Evolutionary conservation across 306 rosid genomes (phyloP), one percentile per base, ranked within the genome.

Genomic region (Lathyrus aphaca): DNA sequence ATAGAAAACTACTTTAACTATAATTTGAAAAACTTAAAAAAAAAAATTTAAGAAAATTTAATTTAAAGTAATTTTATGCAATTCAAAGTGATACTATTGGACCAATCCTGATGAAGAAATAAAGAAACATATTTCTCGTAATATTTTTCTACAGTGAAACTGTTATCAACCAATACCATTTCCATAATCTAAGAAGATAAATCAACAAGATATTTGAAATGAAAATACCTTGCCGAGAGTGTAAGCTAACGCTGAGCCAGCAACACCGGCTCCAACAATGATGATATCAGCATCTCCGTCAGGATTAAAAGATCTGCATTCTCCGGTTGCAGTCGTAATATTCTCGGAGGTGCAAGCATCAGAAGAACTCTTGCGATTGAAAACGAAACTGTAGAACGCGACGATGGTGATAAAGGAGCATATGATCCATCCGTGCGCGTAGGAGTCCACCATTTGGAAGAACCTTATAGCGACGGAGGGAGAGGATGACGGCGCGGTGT

Each of bases 251-350:
- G 97, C 98, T 11, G 96, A 46, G 53, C 98, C 98, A 19, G 98
- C 97, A 30, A 93, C 98, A 9, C 98, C 98, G 9, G 98, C 98
- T 40, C 98, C 98, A 56, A 88, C 98, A 75, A 93, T 81, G 74
- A 93, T 84, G 56, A 93, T 80, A 75, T 93, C 97, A 23, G 55
- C 79, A 51, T 79, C 85, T 5, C 72, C 74, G 8, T 27, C 48
- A 14, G 60, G 67, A 18, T 44, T 68, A 5, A 46, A 65, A 65
- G 96, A 88, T 85, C 83, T 79, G 65, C 94, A 85, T 77, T 90
- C 89, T 64, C 81, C 90, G 37, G 73, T 62, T 0, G 73, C 66
- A 63, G 86, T 79, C 23, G 82, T 69, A 55, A 82, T 40, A 64
- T 77, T 84, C 39, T 76, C 66, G 59, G 71, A 64, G 79, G 82